Conservation (phyloP, 2,329 filamentous ascomycete genomes). For the Epichloe sylvatica region DNA sequence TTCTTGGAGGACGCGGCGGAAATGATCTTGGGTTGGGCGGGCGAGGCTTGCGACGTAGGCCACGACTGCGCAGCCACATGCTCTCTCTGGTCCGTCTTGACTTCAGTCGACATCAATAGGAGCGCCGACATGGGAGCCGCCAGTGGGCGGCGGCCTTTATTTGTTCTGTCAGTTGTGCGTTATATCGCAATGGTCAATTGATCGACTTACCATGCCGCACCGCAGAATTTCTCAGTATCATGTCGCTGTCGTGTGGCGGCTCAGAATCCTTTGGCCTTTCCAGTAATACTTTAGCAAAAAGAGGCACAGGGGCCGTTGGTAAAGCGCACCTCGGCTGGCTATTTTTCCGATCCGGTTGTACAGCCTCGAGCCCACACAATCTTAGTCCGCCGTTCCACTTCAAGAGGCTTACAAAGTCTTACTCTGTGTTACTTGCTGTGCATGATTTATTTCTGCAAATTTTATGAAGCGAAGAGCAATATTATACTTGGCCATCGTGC, state of each 20-base stretch:
- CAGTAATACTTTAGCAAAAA: not conserved
- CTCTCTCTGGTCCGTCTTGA: constrained; percentile 8
- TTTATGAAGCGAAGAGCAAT: too few species aligned
- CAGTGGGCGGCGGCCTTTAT: constrained; percentile 32
- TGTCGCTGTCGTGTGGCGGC: constrained; percentile 18
- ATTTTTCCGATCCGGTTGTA: constrained; percentile 9
- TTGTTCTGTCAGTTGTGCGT: not conserved
- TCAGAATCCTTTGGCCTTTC: not conserved
- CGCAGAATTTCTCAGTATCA: constrained; percentile 42
- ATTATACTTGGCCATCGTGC: too few species aligned
- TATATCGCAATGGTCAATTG: not conserved
- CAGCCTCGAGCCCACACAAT: not conserved
- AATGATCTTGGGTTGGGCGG: constrained; percentile 9
- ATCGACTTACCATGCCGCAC: constrained; percentile 38
- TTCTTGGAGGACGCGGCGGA: constrained; percentile 13
- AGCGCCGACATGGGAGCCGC: constrained; percentile 26
- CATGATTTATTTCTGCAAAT: too few species aligned
- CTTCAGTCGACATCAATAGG: constrained; percentile 21
- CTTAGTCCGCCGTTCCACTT: not conserved
- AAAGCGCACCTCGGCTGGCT: not conserved
- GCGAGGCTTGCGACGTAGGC: constrained; percentile 11
- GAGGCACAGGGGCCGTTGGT: not conserved
- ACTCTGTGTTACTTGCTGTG: not conserved
- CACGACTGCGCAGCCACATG: constrained; percentile 8
- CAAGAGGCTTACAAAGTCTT: too few species aligned